phyloP scores from a whole-genome alignment of 2,329 filamentous ascomycete genomes.

The Podosphaera xanthii region DNA sequence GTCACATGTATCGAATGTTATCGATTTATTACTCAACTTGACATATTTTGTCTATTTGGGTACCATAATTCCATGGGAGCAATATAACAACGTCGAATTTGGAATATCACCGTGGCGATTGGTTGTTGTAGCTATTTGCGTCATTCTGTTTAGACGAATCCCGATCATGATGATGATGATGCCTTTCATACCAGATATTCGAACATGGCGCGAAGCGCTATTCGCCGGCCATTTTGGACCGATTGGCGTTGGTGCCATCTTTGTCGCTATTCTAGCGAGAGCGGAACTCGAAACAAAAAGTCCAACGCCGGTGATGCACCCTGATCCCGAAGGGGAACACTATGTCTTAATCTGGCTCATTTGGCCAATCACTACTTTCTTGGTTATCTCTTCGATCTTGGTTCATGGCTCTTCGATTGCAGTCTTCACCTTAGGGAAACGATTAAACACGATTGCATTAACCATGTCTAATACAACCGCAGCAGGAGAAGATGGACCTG shows the following conservation, averaged over 20 bases:
- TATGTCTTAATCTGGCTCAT: constrained; percentile 62
- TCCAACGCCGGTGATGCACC: constrained; percentile 47
- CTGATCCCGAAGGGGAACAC: constrained; percentile 27
- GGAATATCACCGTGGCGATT: constrained; percentile 73
- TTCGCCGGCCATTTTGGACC: constrained; percentile 96
- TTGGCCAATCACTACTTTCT: constrained; percentile 86
- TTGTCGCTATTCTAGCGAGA: constrained; percentile 75
- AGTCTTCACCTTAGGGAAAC: constrained; percentile 91
- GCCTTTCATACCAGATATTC: constrained; percentile 84
- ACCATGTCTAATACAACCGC: constrained; percentile 82
- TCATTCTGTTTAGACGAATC: constrained; percentile 87
- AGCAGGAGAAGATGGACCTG: constrained; percentile 66
- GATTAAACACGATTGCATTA: constrained; percentile 85
- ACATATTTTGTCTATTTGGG: constrained; percentile 96
- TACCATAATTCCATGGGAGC: constrained; percentile 87
- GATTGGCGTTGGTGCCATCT: constrained; percentile 91
- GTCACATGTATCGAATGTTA: constrained; percentile 96
- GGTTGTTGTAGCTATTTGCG: constrained; percentile 79
- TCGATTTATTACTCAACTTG: constrained; percentile 89
- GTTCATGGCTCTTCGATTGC: constrained; percentile 96
- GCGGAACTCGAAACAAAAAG: constrained; percentile 61
- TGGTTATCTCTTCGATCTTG: constrained; percentile 83
- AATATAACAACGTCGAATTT: constrained; percentile 54
- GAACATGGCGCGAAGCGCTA: constrained; percentile 90
- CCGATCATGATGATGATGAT: constrained; percentile 85